Base-by-base conservation (phyloP, 1,284 basidiomycete genomes). In the Ustilago shanxiensis region DNA sequence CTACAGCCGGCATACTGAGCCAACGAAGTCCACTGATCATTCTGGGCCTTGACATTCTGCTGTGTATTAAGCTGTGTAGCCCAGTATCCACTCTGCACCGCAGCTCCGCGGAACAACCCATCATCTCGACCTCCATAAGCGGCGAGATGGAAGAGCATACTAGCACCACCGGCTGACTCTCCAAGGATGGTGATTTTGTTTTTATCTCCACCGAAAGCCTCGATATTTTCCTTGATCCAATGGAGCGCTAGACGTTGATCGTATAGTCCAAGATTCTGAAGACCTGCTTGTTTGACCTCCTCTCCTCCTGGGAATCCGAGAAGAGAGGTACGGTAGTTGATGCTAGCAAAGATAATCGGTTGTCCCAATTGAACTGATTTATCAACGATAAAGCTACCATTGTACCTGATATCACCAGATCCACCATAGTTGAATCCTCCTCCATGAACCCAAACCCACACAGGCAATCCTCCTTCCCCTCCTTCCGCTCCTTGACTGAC, bases 141-240 rank as follows among this genome's bases (percentile, higher is more conserved):
- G 6, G 66, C 26, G 11, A 65, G 59, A 22, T 75, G 72, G 57
- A 70, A 51, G 5, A 69, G 22, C 45, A 80, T 66, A 33, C 55
- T 63, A 3, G 55, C 63, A 14, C 74, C 79, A 9, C 79, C 79
- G 1, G 79, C 77, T 10, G 62, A 67, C 49, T 81, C 74, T n/a
- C 79, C 79, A 2, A 50, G 35, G 41, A 81, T 72, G 16, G 70
- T 75, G 4, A 81, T 58, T 10, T 59, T 59, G 24, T 60, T 44
- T 11, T 22, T 45, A 39, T 81, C 79, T 11, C 79, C 79, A 9
- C 79, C 78, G 44, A 81, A 81, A 5, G 59, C 49, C 7, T 29
- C 65, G 44, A 80, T 78, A 58, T 80, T 77, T n/a, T 70, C 57
- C 7, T 50, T 31, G 22, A 77, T 68, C 79, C 79, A 81, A n/a